Percentiles rank a stretch among this genome's conserved stretches.
Evolutionary conservation across 2,329 filamentous ascomycete genomes (phyloP).

Genomic region (Teratosphaeria destructans): DNA sequence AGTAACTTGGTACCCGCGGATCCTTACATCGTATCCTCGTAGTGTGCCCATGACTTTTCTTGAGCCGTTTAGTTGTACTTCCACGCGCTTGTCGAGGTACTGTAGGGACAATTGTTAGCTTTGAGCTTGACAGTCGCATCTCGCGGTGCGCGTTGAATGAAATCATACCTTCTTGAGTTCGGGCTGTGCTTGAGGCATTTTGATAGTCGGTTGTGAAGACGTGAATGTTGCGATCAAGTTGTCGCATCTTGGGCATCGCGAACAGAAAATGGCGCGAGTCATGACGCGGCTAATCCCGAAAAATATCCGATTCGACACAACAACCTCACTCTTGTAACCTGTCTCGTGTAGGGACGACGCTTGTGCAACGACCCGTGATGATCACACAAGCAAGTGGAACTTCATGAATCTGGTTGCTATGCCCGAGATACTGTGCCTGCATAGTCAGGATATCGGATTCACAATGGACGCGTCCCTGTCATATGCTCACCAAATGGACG

Average conservation of each 20-base stretch:
- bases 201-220: not conserved
- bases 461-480: too few species aligned
- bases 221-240: not conserved
- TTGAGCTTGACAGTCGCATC: not conserved
- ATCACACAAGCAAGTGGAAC: too few species aligned
- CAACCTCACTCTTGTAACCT: too few species aligned
- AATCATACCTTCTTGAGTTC: constrained; percentile 85
- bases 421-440: too few species aligned
- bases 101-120: constrained; percentile 29
- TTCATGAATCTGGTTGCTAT: too few species aligned
- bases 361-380: too few species aligned
- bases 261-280: not conserved
- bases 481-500: too few species aligned
- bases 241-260: not conserved
- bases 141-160: not conserved
- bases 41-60: constrained; percentile 93
- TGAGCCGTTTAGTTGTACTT: constrained; percentile 94
- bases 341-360: too few species aligned
- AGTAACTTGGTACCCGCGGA: not conserved
- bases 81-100: constrained; percentile 99
- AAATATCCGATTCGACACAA: not conserved
- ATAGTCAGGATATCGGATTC: too few species aligned
- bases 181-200: constrained; percentile 95
- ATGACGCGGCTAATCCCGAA: not conserved
- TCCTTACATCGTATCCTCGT: constrained; percentile 84